Conservation (phyloP, 768 basidiomycete species). For the Lentinula edodes region DNA sequence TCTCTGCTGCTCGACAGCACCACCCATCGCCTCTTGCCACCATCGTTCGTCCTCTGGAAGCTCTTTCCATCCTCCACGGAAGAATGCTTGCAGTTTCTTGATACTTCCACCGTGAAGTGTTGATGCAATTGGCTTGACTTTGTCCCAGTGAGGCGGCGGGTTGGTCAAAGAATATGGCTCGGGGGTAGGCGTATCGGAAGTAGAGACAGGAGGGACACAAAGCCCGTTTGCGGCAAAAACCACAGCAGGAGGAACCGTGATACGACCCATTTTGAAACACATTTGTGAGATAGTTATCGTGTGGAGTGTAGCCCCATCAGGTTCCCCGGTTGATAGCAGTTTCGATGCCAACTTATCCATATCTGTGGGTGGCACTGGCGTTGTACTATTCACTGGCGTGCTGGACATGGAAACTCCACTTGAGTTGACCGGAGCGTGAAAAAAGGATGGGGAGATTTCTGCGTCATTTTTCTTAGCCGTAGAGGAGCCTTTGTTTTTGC, state of each 20-base stretch:
- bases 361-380: neutral
- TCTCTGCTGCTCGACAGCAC: conserved; percentile 37
- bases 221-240: conserved; percentile 60
- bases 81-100: conserved; percentile 31
- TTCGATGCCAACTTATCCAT: conserved; percentile 4
- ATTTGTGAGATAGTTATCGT: conserved; percentile 58
- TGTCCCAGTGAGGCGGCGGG: conserved; percentile 45
- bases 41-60: conserved; percentile 54
- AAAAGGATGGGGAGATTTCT: conserved; percentile 1
- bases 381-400: neutral
- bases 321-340: conserved; percentile 26
- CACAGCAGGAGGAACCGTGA: conserved; percentile 67
- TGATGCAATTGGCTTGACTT: conserved; percentile 32
- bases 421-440: conserved; percentile 1
- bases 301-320: conserved; percentile 56
- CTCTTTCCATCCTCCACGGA: conserved; percentile 57
- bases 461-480: neutral
- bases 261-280: conserved; percentile 67
- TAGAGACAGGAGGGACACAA: conserved; percentile 16
- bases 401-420: conserved; percentile 1
- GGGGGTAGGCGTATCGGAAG: conserved; percentile 26
- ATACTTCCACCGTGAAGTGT: conserved; percentile 27
- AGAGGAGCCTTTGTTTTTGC: neutral
- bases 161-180: conserved; percentile 32
- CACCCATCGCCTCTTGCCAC: conserved; percentile 62